Evolutionary conservation across 345 rosid genomes (phyloP).

Genomic region (Cardamine occulta): DNA sequence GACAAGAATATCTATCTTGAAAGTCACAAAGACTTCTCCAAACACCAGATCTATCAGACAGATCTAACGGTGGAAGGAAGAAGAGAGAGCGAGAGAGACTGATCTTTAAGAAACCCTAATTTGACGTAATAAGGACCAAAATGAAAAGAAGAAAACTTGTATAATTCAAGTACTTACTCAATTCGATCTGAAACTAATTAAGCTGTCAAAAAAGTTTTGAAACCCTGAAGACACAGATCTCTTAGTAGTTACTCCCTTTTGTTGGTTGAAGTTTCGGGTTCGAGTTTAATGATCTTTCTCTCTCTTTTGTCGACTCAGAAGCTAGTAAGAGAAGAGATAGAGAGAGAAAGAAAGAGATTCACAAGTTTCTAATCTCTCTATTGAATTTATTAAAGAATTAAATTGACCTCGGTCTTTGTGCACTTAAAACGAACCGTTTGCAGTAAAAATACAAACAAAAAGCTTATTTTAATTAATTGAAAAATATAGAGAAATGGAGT

Average conservation of each 20-base stretch:
- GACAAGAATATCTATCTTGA: conserved; percentile 6
- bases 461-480: not conserved
- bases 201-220: conserved; percentile 17
- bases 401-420: conserved; percentile 48
- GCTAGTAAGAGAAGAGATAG: conserved; percentile 21
- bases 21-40: conserved; percentile 2
- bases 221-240: conserved; percentile 44
- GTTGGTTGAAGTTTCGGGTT: conserved; percentile 40
- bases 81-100: not conserved
- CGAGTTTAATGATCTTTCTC: conserved; percentile 41
- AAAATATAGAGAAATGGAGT: conserved; percentile 4
- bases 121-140: not conserved
- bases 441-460: conserved; percentile 4
- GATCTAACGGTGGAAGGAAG: conserved; percentile 31
- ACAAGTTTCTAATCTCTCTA: conserved; percentile 29
- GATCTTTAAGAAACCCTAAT: conserved; percentile 38
- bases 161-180: conserved; percentile 31
- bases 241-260: conserved; percentile 29
- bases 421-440: conserved; percentile 33
- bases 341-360: conserved; percentile 18
- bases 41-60: conserved; percentile 37
- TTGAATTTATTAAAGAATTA: conserved; percentile 43
- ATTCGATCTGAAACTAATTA: conserved; percentile 26
- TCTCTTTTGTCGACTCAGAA: conserved; percentile 38
- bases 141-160: conserved; percentile 20